These are phyloP conservation scores for Myriosclerotinia curreyana DNA, from an alignment of 2,329 filamentous ascomycete species.

Conservation along the genomic window DNA sequence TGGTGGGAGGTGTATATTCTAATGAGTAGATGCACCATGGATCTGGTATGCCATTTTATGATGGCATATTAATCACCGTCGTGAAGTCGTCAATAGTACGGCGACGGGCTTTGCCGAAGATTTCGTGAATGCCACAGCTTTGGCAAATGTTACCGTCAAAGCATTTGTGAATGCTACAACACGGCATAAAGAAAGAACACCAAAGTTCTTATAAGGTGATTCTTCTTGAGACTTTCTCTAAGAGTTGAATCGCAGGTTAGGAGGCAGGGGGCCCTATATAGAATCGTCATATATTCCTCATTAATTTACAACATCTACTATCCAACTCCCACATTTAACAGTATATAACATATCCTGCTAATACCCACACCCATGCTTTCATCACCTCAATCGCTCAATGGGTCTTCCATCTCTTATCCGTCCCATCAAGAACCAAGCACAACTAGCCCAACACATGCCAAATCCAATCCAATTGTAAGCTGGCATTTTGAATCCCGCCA, in stretches of 20 bases:
- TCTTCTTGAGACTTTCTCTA: neutral
- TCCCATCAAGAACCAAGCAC: slow-evolving; percentile 48
- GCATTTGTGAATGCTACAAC: neutral
- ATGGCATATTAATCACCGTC: no score
- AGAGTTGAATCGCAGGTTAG: neutral
- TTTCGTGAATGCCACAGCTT: no score
- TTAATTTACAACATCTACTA: neutral
- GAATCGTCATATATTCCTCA: neutral
- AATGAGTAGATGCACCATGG: no score
- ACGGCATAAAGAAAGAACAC: neutral
- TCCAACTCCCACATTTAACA: neutral
- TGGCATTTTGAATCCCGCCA: slow-evolving; percentile 48
- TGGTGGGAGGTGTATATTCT: no score
- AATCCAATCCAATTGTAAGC: slow-evolving; percentile 52
- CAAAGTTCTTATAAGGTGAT: neutral
- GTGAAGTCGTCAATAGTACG: no score
- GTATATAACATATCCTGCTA: neutral
- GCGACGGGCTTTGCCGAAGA: no score
- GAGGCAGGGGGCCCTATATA: neutral
- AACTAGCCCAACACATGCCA: slow-evolving; percentile 49
- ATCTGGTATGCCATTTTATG: no score
- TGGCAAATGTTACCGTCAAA: neutral
- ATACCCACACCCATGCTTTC: neutral
- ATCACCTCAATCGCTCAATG: slow-evolving; percentile 31
- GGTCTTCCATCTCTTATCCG: slow-evolving; percentile 42